Evolutionary conservation across 2,329 filamentous ascomycete genomes (phyloP), one percentile per base, ranked within the genome.

Genomic region (Ophiosphaerella herpotricha): DNA sequence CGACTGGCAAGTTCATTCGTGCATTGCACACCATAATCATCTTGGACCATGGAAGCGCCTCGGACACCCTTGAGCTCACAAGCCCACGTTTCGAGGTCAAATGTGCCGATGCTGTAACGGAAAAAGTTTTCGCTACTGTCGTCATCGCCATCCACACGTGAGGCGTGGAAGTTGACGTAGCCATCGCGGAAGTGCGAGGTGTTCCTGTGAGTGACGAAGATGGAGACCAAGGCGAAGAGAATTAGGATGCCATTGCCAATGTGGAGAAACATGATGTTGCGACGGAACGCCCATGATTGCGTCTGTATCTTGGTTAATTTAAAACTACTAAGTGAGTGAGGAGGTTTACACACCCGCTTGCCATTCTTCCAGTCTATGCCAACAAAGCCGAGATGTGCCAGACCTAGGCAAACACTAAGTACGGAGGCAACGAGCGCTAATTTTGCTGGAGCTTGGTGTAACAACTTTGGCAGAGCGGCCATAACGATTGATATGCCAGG

Each of bases 1-100:
- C 69, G 53, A 0, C 65, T 67, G 5, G 69, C 69, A 7, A 60
- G 43, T 40, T 72, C 69, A 21, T 68, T 48, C 2, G 41, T 21
- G 34, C 70, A 73, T 47, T 72, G 70, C 14, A 41, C 55, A 6
- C 33, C 40, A 29, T 72, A 72, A 23, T 71, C 68, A 4, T 61
- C 55, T 26, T 43, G 50, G 2, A 68, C 70, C 48, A 67, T 66
- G 12, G 36, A 46, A 0, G 63, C 66, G 8, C 63, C 64, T 1
- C 39, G 23, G 0, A 61, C 57, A 5, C 41, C 40, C 50, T 64
- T 59, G 8, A 71, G 57, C 16, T 70, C 65, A 46, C 69, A 73
- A 8, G 60, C 52, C 69, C 70, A 73, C 1, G 67, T 71, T 45
- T 72, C 70, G 11, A 73, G 61, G 29, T 73, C 70, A 42, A 73